Evolutionary conservation across 192 early-diverging fungal species (phyloP), one percentile per base, ranked within the genome.

Genomic region (Podochytrium sp.): DNA sequence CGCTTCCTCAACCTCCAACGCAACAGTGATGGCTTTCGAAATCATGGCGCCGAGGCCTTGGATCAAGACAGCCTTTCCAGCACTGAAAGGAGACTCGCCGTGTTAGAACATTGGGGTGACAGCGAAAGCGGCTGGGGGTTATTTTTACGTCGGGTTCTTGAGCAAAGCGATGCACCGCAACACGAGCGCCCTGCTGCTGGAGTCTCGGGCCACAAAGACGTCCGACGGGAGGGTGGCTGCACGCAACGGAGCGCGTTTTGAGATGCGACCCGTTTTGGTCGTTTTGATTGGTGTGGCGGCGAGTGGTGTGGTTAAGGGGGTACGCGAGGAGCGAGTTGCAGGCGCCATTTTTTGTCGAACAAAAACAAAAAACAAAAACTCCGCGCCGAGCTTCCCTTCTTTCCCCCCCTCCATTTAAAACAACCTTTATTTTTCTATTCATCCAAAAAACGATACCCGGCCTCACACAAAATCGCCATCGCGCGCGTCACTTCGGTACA

Each of bases 31-130:
- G 32, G 71, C 71, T 51, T 61, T 73, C 16, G 30, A 27, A 35
- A 69, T 42, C 7, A 51, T 51, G n/a, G 43, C 60, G 30, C 71
- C 60, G 14, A 73, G 47, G 7, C 71, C 53, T 47, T 60, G 68
- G 74, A 61, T 30, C 23, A 40, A 12, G 6, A 37, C 52, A 37
- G 18, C 30, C 10, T 35, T 61, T 12, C 23, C 10, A 20, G 18
- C 55, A 32, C 27, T 10, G n/a, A 14, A 57, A 57, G 12, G 0
- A 14, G 55, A 20, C 43, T 47, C 43, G 43, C n/a, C 43, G n/a
- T 16, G 10, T 47, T 47, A 20, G 7, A 47, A 47, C 20, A 47
- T 47, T 47, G 43, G 7, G 20, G 20, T 47, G 20, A 20, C 10
- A 12, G 43, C 7, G 43, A 12, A 47, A 7, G 43, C 43, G 10